phyloP scores from a whole-genome alignment of 768 basidiomycete genomes.

The Psilocybe tampanensis region DNA sequence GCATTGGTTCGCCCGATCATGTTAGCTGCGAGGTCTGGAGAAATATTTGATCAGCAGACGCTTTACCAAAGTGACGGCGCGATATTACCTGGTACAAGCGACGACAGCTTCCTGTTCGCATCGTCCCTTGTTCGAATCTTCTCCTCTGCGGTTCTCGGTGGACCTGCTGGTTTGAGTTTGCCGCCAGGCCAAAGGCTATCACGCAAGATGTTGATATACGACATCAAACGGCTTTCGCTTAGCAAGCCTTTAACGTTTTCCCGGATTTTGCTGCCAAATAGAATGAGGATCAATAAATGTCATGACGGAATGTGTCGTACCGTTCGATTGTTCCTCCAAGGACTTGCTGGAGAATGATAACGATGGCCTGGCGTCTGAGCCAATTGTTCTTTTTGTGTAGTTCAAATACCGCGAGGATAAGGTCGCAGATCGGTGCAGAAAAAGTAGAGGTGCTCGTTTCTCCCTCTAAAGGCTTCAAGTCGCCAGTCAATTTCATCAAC shows the following conservation, averaged over 20 bases:
- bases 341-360: slow-evolving; percentile 95
- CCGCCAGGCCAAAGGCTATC: slow-evolving; percentile 89
- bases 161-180: slow-evolving; percentile 56
- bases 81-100: slow-evolving; percentile 81
- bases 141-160: slow-evolving; percentile 79
- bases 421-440: slow-evolving; percentile 91
- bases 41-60: neutral
- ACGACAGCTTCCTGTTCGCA: slow-evolving; percentile 87
- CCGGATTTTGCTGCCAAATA: slow-evolving; percentile 72
- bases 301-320: slow-evolving; percentile 43
- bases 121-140: slow-evolving; percentile 80
- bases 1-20: slow-evolving; percentile 99
- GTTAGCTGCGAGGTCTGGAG: slow-evolving; percentile 87
- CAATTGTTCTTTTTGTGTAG: slow-evolving; percentile 96
- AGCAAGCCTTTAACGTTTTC: slow-evolving; percentile 69
- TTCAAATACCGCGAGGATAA: slow-evolving; percentile 92
- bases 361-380: slow-evolving; percentile 92
- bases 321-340: slow-evolving; percentile 95
- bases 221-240: slow-evolving; percentile 71
- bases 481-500: slow-evolving; percentile 72
- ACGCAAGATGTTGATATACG: slow-evolving; percentile 65
- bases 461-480: slow-evolving; percentile 80
- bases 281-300: slow-evolving; percentile 3
- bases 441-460: slow-evolving; percentile 90
- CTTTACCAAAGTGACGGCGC: neutral